Evolutionary conservation across 2,329 filamentous ascomycete genomes (phyloP), one percentile per base, ranked within the genome.

Genomic region (Phyllosticta paracitricarpa): DNA sequence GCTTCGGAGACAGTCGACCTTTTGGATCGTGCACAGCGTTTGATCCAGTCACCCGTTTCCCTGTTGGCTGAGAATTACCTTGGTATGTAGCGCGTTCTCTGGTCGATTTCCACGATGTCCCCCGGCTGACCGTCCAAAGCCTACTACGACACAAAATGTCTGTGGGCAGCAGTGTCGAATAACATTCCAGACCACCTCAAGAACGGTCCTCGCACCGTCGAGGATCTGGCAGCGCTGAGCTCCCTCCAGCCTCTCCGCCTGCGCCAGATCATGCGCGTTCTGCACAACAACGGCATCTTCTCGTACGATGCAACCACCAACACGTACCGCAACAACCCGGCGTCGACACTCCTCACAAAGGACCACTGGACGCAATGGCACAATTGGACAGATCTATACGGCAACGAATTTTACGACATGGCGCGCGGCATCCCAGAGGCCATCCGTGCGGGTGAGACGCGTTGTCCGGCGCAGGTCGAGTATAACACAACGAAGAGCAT

Each of bases 281-380:
- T 76, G 1, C 53, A 62, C 65, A 75, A 71, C 61, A 70, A 75
- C 53, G 70, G 69, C 52, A 73, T 77, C 48, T 77, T 77, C 65
- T 17, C 54, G 6, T 74, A 69, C 62, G 66, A 75, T 57, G 24
- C 58, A 0, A 22, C 22, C 3, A 69, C 66, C 0, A 67, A 67
- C 1, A 62, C 26, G 0, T 77, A 75, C 64, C 19, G 17, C 52
- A 76, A 78, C 65, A 78, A 71, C 62, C 56, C 24, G 8, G 57
- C 65, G 1, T 78, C 77, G 0, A 54, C 57, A 1, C 67, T 78
- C 3, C 68, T 79, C 2, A 59, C 54, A 0, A 63, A 63, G 2
- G 66, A 73, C 57, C 76, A 79, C 64, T 78, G 76, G 76, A 77
- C 75, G 0, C 74, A 77, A 63, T 79, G 76, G 77, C 72, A 67